phyloP scores from a whole-genome alignment of 352 stramenopile genomes.

The Globisporangium splendens region DNA sequence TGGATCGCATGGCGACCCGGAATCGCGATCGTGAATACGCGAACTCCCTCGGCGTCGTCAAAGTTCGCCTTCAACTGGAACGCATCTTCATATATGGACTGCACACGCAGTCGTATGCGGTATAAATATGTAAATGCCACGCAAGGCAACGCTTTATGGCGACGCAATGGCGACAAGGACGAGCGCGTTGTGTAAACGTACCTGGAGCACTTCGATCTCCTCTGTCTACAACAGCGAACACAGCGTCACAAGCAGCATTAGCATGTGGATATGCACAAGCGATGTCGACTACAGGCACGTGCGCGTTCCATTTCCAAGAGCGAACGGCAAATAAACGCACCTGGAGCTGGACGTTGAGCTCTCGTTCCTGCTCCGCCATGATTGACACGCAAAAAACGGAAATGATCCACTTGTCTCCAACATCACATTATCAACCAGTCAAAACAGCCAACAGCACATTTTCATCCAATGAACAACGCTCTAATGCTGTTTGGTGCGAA shows the following conservation, averaged over 20 bases:
- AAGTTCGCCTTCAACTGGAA: constrained; percentile 51
- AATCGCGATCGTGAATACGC: constrained; percentile 59
- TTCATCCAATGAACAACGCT: constrained; percentile 14
- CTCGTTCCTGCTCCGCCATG: constrained; percentile 20
- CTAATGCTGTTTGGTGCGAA: constrained; percentile 1
- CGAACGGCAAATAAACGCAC: constrained; percentile 13
- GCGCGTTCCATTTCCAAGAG: no score
- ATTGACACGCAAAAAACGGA: constrained; percentile 10
- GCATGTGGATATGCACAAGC: background rate
- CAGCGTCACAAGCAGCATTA: background rate
- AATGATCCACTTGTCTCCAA: background rate
- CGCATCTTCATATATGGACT: constrained; percentile 80
- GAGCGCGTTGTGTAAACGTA: constrained; percentile 11
- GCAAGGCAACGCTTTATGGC: background rate
- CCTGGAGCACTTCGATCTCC: constrained; percentile 76
- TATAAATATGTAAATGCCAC: background rate
- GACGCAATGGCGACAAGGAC: background rate
- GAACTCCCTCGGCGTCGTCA: constrained; percentile 32
- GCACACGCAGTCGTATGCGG: background rate
- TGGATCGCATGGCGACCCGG: constrained; percentile 61
- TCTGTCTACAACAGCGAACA: constrained; percentile 35
- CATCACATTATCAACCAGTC: constrained; percentile 28
- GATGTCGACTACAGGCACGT: no score
- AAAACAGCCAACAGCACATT: background rate
- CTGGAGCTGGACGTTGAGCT: constrained; percentile 52